Conservation (phyloP, 2,329 filamentous ascomycete species). For the Thielaviopsis musarum region DNA sequence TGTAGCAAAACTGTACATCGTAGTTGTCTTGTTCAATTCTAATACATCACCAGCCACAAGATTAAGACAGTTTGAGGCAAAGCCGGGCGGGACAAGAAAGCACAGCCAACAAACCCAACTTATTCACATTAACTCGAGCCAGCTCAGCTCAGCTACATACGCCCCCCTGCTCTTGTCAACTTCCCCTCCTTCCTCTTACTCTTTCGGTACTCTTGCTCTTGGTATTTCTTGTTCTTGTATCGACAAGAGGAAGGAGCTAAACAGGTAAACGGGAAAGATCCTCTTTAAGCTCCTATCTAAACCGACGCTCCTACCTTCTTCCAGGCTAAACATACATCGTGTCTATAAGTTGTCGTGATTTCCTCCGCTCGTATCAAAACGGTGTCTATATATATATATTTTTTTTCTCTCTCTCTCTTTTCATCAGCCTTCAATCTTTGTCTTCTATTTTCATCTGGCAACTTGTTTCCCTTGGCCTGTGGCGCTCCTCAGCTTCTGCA, state of each 20-base stretch:
- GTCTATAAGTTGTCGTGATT: background rate
- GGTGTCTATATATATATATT: background rate
- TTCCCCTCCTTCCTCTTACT: background rate
- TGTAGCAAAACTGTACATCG: background rate
- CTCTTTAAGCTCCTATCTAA: background rate
- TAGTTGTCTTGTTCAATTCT: background rate
- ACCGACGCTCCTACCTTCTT: background rate
- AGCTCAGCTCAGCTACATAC: background rate
- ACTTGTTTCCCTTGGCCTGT: background rate
- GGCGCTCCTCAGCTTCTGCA: background rate
- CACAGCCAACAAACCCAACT: background rate
- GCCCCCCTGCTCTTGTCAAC: background rate
- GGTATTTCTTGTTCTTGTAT: background rate
- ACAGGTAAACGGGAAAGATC: background rate
- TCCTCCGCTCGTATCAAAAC: background rate
- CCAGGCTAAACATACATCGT: background rate
- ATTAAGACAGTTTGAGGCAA: background rate
- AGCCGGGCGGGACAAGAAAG: background rate
- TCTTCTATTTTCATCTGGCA: background rate
- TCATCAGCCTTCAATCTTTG: background rate
- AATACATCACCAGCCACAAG: background rate
- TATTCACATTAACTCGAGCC: background rate
- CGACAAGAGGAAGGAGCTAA: background rate
- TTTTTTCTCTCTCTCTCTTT: background rate
- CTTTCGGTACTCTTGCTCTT: background rate